These are phyloP conservation scores for Crotalaria pallida DNA, from an alignment of 306 rosid genomes.

Conservation along the genomic window DNA sequence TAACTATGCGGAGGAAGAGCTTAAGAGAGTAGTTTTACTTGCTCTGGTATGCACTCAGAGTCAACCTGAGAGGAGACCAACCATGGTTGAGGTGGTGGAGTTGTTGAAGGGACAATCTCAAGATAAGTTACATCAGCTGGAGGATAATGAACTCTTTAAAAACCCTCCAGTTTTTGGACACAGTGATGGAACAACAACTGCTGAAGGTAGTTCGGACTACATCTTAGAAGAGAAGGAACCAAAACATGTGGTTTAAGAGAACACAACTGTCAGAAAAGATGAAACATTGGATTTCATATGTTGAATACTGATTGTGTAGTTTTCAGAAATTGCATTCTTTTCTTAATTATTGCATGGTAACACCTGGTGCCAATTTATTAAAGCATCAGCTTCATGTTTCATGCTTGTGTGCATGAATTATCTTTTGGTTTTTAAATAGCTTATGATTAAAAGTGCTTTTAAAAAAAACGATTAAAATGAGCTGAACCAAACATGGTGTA, in stretches of 20 bases:
- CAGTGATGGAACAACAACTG: conserved; percentile 34
- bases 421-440: not conserved
- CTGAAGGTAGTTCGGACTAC: conserved; percentile 68
- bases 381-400: conserved; percentile 4
- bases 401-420: not conserved
- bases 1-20: conserved; percentile 65
- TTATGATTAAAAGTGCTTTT: too few species aligned
- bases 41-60: conserved; percentile 63
- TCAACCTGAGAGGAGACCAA: conserved; percentile 75
- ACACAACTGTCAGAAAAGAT: not conserved
- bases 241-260: conserved; percentile 38
- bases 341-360: conserved; percentile 7
- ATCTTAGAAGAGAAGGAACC: conserved; percentile 64
- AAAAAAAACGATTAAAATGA: too few species aligned
- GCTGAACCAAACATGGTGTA: too few species aligned
- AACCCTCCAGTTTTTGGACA: conserved; percentile 24
- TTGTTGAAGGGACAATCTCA: conserved; percentile 71
- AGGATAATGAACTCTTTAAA: conserved; percentile 60
- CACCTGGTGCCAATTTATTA: conserved; percentile 29
- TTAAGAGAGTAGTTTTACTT: conserved; percentile 68
- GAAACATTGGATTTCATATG: conserved; percentile 14
- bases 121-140: conserved; percentile 57
- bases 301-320: conserved; percentile 13
- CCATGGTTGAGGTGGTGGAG: conserved; percentile 73
- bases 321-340: conserved; percentile 12